Evolutionary conservation across 106 monocot species (phyloP).

Genomic region (Agapanthus africanus): DNA sequence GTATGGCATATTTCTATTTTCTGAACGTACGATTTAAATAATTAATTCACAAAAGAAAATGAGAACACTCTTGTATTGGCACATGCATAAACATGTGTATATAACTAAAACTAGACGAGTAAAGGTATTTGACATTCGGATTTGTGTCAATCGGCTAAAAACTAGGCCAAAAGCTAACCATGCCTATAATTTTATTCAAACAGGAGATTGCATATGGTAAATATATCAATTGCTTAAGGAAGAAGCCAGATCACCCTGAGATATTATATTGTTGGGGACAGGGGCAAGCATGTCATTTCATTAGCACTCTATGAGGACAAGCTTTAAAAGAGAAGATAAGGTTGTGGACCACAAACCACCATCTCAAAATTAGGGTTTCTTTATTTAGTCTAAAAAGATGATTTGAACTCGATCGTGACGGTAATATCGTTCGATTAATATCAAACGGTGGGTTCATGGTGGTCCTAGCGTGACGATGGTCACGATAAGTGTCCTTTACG

Average conservation of each 20-base stretch:
- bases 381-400: background rate
- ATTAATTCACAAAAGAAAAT: no score
- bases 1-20: no score
- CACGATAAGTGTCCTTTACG: background rate
- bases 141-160: background rate
- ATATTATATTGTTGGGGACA: no score
- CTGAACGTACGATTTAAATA: no score
- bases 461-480: background rate
- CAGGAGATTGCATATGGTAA: background rate
- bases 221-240: background rate
- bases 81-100: no score
- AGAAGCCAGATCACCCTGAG: background rate
- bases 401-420: background rate
- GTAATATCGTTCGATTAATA: background rate
- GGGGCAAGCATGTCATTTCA: constrained; percentile 20
- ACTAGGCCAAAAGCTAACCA: background rate
- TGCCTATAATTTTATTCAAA: background rate
- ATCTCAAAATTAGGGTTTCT: background rate
- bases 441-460: background rate
- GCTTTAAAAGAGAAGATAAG: constrained; percentile 31
- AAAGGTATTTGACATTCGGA: background rate
- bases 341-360: constrained; percentile 3
- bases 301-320: constrained; percentile 11
- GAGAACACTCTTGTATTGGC: no score
- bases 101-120: no score